Conservation (phyloP, 179 eudicot genomes). For the Camellia oleifera region DNA sequence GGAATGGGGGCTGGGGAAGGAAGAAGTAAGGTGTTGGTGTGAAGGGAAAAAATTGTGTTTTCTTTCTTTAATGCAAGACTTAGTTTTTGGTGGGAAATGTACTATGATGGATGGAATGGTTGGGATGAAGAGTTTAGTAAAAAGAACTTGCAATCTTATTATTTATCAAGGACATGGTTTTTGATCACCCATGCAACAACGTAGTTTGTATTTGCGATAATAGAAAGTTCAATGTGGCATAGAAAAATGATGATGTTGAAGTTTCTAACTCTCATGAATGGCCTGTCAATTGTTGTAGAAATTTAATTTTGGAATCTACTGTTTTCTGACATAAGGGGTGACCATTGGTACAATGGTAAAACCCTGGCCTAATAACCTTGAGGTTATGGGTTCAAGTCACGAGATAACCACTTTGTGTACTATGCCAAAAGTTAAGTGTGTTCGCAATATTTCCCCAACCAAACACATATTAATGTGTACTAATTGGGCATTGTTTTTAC, state of each 20-base stretch:
- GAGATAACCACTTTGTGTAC: too few relatives aligned
- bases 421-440: too few relatives aligned
- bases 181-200: not conserved
- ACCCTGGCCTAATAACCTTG: too few relatives aligned
- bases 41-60: not conserved
- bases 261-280: not conserved
- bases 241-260: too few relatives aligned
- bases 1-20: not conserved
- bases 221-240: not conserved
- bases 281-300: not conserved
- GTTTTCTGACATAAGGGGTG: not conserved
- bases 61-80: not conserved
- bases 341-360: too few relatives aligned
- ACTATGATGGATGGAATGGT: not conserved
- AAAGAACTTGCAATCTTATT: not conserved
- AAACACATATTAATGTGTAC: too few relatives aligned
- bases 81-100: not conserved
- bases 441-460: too few relatives aligned
- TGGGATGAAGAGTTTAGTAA: not conserved
- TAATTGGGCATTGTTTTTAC: too few relatives aligned
- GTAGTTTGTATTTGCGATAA: not conserved
- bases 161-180: not conserved
- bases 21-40: not conserved
- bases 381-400: too few relatives aligned
- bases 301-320: not conserved